Conservation (phyloP, 2,329 filamentous ascomycete species). For the Trichoderma sp. region DNA sequence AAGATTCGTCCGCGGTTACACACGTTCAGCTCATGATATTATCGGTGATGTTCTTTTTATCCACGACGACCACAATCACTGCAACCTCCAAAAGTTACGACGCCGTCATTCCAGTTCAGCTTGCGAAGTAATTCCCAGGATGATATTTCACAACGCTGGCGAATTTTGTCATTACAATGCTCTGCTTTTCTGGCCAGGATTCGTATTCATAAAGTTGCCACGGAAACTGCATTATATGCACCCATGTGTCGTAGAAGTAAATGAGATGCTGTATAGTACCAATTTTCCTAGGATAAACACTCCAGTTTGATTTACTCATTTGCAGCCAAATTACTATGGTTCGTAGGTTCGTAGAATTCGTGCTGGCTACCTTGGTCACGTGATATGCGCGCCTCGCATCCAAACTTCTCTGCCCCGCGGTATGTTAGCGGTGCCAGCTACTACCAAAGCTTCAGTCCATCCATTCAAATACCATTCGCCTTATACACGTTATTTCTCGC, state of each 20-base stretch:
- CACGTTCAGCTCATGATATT: background rate
- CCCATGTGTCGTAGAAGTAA: background rate
- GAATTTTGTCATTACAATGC: background rate
- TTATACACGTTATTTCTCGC: background rate
- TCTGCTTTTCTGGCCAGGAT: background rate
- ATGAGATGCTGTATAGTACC: no score
- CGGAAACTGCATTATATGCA: background rate
- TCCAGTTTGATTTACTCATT: background rate
- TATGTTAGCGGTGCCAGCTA: background rate
- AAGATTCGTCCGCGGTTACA: constrained; percentile 39
- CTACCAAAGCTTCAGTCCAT: background rate
- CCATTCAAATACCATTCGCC: constrained; percentile 1
- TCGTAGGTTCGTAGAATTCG: background rate
- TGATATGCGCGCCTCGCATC: background rate
- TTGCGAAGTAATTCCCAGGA: background rate
- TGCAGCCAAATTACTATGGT: background rate
- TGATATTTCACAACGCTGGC: background rate
- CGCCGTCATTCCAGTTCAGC: background rate
- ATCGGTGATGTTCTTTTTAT: constrained; percentile 3
- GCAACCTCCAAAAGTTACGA: background rate
- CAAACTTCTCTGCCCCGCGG: constrained; percentile 21
- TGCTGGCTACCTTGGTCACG: constrained; percentile 4
- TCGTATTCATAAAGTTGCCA: background rate
- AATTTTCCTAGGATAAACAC: background rate
- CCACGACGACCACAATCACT: background rate